phyloP scores from a whole-genome alignment of 2,329 filamentous ascomycete species.

The Phyllosticta citribraziliensis region DNA sequence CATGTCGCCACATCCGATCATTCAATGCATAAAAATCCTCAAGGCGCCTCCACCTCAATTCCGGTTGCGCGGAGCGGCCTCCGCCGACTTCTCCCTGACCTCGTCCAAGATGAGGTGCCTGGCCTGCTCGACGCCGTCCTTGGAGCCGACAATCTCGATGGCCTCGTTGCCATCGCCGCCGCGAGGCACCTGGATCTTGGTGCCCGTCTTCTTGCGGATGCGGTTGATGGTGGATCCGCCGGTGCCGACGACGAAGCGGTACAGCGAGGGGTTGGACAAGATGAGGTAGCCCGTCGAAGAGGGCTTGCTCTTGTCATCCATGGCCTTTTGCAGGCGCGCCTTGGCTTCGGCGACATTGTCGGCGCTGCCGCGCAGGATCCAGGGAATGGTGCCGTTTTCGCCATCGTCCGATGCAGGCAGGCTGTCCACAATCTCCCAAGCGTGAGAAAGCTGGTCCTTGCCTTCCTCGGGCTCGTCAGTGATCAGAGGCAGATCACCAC shows the following conservation, averaged over 20 bases:
- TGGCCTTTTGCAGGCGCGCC: slow-evolving; percentile 59
- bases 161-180: slow-evolving; percentile 67
- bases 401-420: slow-evolving; percentile 44
- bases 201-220: slow-evolving; percentile 85
- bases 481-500: slow-evolving; percentile 70
- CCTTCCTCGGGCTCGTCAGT: slow-evolving; percentile 65
- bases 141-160: slow-evolving; percentile 77
- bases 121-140: slow-evolving; percentile 74
- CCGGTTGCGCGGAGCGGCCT: neutral
- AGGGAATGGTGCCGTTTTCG: slow-evolving; percentile 58
- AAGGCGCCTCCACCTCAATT: neutral
- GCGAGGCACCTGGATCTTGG: slow-evolving; percentile 86
- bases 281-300: slow-evolving; percentile 76
- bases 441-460: slow-evolving; percentile 54
- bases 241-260: slow-evolving; percentile 82
- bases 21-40: too few species aligned
- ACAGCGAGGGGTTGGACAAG: slow-evolving; percentile 78
- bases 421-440: slow-evolving; percentile 72
- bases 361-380: slow-evolving; percentile 63
- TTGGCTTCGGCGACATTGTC: slow-evolving; percentile 79
- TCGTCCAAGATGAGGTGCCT: slow-evolving; percentile 82
- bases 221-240: slow-evolving; percentile 85
- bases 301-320: slow-evolving; percentile 61
- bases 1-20: too few species aligned
- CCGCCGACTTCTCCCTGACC: slow-evolving; percentile 39